Conservation (phyloP, 768 basidiomycete species). For the Rubroboletus satanas region DNA sequence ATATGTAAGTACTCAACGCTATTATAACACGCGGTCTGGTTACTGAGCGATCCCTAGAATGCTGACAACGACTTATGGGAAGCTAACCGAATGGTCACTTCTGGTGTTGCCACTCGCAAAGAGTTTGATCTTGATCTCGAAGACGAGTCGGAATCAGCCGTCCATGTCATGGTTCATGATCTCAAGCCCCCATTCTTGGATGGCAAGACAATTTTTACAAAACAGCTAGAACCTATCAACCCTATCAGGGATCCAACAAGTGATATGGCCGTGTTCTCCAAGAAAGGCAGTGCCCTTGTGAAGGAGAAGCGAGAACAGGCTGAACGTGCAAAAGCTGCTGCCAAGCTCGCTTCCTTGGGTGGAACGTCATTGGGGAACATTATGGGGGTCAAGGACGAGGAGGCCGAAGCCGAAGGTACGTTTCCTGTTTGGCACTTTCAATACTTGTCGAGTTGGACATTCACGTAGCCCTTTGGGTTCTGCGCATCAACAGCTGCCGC, state of each 20-base stretch:
- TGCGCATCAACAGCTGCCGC: conserved; percentile 44
- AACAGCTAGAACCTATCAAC: conserved; percentile 95
- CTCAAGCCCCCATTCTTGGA: conserved; percentile 98
- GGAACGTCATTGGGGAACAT: conserved; percentile 96
- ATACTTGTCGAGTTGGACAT: conserved; percentile 61
- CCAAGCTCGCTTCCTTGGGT: conserved; percentile 87
- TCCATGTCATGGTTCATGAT: conserved; percentile 96
- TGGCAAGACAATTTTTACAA: conserved; percentile 92
- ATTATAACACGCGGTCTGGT: conserved; percentile 1
- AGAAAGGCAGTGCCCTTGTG: conserved; percentile 93
- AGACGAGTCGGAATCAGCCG: conserved; percentile 93
- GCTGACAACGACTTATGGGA: conserved; percentile 99
- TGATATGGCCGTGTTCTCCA: conserved; percentile 93
- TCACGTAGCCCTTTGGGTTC: conserved; percentile 60
- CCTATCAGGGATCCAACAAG: conserved; percentile 91
- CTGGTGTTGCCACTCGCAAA: conserved; percentile 87
- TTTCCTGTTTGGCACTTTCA: conserved; percentile 20
- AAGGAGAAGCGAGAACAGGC: conserved; percentile 96
- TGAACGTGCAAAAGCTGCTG: conserved; percentile 93
- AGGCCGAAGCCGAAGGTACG: conserved; percentile 88
- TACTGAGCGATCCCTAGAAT: conserved; percentile 51
- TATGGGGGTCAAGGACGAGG: conserved; percentile 95
- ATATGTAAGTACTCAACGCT: conserved; percentile 57
- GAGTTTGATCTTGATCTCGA: conserved; percentile 91
- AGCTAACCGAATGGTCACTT: conserved; percentile 94